Base-by-base conservation (phyloP, 2,329 filamentous ascomycete genomes). In the Alternaria arbusti region DNA sequence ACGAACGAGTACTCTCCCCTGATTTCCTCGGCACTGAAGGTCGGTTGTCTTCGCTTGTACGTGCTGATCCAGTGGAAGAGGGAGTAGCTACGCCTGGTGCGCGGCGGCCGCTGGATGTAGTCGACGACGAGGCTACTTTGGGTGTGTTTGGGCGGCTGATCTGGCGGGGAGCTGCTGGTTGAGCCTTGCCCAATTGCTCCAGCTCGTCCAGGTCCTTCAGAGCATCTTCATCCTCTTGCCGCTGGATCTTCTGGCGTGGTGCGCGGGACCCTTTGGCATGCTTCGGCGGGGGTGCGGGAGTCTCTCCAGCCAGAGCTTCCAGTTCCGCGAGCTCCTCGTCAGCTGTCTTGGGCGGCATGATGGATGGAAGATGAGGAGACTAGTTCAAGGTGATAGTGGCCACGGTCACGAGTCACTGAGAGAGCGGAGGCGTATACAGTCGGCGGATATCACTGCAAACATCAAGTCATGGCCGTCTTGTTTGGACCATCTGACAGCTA, bases 131-230 rank as follows among this genome's bases (percentile, higher is more conserved):
- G 61, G 83, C 85, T 62, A 85, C 79, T 70, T 92, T 91, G 43
- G 95, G 96, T 2, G 95, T 98, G 74, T 92, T 90, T 15, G 95
- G 92, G 51, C 94, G 89, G 54, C 79, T 81, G 25, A 67, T 89
- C 89, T 65, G 84, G 75, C 30, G 92, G 87, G 75, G 90, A 85
- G 78, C 92, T 51, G 77, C 75, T 20, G 76, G 73, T 88, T 86
- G 73, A 89, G 74, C 73, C 68, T 79, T 80, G 25, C 76, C 77
- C 3, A 80, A 71, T 2, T 75, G 75, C 60, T 80, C 92, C 46
- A 97, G 88, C 71, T 90, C 90, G 79, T 96, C 93, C 65, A 98
- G 88, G 73, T 97, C 94, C 66, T 94, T 94, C 43, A 98, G 87
- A 61, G 95, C 89, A 64, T 95, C 89, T 78, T 97, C 94, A 71